Conservation (phyloP, 2,329 filamentous ascomycete species). For the Colletotrichum sp. region DNA sequence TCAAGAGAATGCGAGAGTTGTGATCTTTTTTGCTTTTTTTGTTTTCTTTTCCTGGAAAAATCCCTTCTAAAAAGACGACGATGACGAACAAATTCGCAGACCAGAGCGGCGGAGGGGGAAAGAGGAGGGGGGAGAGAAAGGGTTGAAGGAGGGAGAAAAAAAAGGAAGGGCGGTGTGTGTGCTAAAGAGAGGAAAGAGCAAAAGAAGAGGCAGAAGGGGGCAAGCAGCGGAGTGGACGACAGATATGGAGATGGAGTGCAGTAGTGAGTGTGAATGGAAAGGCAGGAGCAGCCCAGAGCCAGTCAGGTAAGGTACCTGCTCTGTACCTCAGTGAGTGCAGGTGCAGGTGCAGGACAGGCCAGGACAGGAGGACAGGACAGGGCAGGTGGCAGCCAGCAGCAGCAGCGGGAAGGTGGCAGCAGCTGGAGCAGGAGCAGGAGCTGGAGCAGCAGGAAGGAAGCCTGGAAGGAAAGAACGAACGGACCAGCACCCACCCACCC, state of each 20-base stretch:
- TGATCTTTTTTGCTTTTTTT: not conserved
- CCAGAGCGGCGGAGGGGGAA: slow-evolving; percentile 28
- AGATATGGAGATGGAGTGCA: slow-evolving; percentile 32
- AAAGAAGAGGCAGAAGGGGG: slow-evolving; percentile 35
- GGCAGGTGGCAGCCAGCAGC: not conserved
- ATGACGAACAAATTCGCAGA: slow-evolving; percentile 29
- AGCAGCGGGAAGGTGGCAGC: slow-evolving; percentile 10
- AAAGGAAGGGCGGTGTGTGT: slow-evolving; percentile 35
- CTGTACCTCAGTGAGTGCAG: not conserved
- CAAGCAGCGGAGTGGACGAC: slow-evolving; percentile 21
- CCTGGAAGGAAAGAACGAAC: not conserved
- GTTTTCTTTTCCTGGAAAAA: not conserved
- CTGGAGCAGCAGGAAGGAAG: slow-evolving; percentile 4
- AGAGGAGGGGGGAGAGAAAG: slow-evolving; percentile 26
- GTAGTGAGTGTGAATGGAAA: slow-evolving; percentile 34
- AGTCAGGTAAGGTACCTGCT: not conserved
- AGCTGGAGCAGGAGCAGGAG: not conserved
- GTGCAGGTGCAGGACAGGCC: not conserved
- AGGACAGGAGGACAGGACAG: not conserved
- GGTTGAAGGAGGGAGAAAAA: slow-evolving; percentile 30
- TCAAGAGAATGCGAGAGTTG: slow-evolving; percentile 19
- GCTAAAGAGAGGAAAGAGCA: slow-evolving; percentile 32
- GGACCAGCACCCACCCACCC: not conserved
- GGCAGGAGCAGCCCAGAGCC: not conserved
- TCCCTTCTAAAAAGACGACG: slow-evolving; percentile 27